Conservation (phyloP, 192 early-diverging fungal genomes). For the Backusella tarrabulga region DNA sequence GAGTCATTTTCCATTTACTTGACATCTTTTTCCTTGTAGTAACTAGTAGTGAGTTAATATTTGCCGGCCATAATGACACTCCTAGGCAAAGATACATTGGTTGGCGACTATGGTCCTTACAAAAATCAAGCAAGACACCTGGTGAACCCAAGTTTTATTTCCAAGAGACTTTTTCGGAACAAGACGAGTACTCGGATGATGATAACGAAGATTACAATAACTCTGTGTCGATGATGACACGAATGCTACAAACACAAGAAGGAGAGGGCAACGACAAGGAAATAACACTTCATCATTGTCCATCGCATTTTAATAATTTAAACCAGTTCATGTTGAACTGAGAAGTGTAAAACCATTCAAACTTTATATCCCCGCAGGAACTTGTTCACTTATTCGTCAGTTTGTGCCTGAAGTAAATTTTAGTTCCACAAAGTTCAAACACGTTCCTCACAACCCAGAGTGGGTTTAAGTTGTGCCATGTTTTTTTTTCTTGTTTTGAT, state of each 20-base stretch:
- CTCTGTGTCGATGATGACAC: background rate
- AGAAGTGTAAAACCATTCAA: background rate
- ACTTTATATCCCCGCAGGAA: background rate
- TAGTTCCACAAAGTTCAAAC: background rate
- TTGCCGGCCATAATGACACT: background rate
- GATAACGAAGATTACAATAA: background rate
- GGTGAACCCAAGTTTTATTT: background rate
- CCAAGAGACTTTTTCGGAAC: background rate
- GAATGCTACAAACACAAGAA: background rate
- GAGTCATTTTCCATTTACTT: no score
- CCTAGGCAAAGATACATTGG: background rate
- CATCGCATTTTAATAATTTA: background rate
- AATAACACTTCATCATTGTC: background rate
- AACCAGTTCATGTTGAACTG: background rate
- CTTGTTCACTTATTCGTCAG: background rate
- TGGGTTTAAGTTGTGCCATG: background rate
- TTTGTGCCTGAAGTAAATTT: background rate
- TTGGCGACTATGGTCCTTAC: background rate
- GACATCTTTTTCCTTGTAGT: no score
- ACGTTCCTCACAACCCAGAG: background rate
- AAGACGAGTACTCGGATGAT: background rate
- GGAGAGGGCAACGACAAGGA: background rate
- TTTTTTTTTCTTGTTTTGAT: background rate
- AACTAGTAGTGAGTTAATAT: background rate
- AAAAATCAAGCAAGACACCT: background rate